Conservation (phyloP, 257 asterid genomes). For the Fraxinus cuspidata region DNA sequence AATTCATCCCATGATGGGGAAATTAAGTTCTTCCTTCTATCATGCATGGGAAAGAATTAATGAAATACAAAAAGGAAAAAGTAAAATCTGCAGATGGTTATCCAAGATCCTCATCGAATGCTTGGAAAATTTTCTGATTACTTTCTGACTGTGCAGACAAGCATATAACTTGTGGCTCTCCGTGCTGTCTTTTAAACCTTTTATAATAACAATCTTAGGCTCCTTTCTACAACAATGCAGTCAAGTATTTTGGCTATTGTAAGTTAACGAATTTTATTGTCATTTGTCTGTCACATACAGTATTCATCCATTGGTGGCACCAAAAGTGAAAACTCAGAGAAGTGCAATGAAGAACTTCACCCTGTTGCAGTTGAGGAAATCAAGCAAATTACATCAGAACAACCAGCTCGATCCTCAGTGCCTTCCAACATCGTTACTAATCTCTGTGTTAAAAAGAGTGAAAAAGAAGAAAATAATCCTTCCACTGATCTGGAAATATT, state of each 20-base stretch:
- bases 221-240: neutral
- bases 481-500: conserved; percentile 45
- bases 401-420: conserved; percentile 31
- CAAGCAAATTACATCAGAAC: conserved; percentile 58
- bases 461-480: conserved; percentile 32
- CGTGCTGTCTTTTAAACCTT: neutral
- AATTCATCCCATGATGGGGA: neutral
- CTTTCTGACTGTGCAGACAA: neutral
- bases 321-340: conserved; percentile 27
- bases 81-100: neutral
- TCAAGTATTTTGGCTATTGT: neutral
- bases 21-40: neutral
- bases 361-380: conserved; percentile 53
- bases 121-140: neutral
- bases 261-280: neutral
- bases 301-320: conserved; percentile 33
- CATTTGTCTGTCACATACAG: conserved; percentile 34
- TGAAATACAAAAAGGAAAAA: neutral
- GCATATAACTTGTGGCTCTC: neutral
- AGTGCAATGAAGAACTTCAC: conserved; percentile 20
- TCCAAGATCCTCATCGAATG: neutral
- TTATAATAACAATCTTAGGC: neutral
- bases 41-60: neutral
- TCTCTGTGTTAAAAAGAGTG: conserved; percentile 22
- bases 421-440: conserved; percentile 19